Base-by-base conservation (phyloP, 75 land plant species). In the Sequoia sempervirens region DNA sequence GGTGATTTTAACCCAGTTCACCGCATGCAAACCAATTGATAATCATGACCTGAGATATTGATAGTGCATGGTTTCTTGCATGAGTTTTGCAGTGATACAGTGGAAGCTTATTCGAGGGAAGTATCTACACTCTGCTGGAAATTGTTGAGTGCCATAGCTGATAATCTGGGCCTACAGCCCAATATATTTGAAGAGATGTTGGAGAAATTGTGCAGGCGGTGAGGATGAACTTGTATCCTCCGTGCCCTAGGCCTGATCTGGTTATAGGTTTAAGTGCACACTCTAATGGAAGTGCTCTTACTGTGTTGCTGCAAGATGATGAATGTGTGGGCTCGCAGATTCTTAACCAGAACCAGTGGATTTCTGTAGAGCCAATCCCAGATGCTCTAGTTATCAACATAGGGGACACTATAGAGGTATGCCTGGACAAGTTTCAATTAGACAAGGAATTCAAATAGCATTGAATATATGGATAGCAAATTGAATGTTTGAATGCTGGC, bases 321-420 rank as follows among this genome's bases (percentile, higher is more conserved):
- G 52, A 80, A 36, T 83, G 82, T 4, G 18, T 17, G 0, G 90
- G 90, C 17, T 86, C 87, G 9, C 90, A 89, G 52, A 89, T 87
- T 41, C 82, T 61, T 79, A 84, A 83, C 69, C 91, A 89, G 68
- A 93, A 86, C 32, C n/a, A 90, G 75, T 94, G 96, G 96, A 47
- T 94, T 36, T 89, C 92, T 76, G 94, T 94, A 5, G 90, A 89
- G 7, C 96, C 96, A 8, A n/a, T n/a, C n/a, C n/a, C n/a, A n/a
- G n/a, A n/a, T n/a, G n/a, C n/a, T n/a, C n/a, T n/a, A n/a, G n/a
- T n/a, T n/a, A n/a, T n/a, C n/a, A n/a, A n/a, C n/a, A n/a, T n/a
- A n/a, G n/a, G n/a, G n/a, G n/a, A n/a, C n/a, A n/a, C n/a, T n/a
- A n/a, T n/a, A n/a, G n/a, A n/a, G n/a, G n/a, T n/a, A n/a, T n/a